Base-by-base conservation (phyloP, 192 early-diverging fungal species). In the Radiomyces spectabilis region DNA sequence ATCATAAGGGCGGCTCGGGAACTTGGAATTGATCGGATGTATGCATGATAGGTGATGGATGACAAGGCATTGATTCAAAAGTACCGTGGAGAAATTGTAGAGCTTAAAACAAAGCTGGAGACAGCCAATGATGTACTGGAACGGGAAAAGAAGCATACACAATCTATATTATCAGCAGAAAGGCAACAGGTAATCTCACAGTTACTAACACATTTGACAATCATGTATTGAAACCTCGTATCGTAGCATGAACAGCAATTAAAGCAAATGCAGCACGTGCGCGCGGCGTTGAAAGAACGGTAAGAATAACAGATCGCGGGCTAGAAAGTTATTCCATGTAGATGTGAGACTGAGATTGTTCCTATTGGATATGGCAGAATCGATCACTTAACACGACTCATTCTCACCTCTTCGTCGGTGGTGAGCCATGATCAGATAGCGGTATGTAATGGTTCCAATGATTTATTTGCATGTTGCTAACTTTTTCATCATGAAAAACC, bases 31-130 rank as follows among this genome's bases (percentile, higher is more conserved):
- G n/a, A n/a, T n/a, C n/a, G n/a, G n/a, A n/a, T n/a, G n/a, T n/a
- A n/a, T n/a, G 21, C 21, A 55, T n/a, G 30, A 25, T 56, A 69
- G 51, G 65, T 85, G 5, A 68, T 77, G 49, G 89, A 91, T 59
- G 89, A 94, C 40, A 89, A 91, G 55, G 89, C 88, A 0, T 61
- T 94, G 21, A 51, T 94, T 9, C 86, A 94, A 51, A 87, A 89
- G 61, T 94, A 94, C 65, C 68, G 79, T 42, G 51, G 71, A 5
- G 91, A 94, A 62, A 94, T 94, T 58, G 68, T 73, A 22, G 88
- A 94, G 9, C 63, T 94, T 31, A 71, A 79, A 44, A 51, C 68
- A 9, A 78, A 90, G 63, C 65, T 92, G 6, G 50, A 68, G 55
- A 44, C 70, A 19, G 84, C 86, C 6, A 85, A 81, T 41, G 68